Conservation (phyloP, 78 protist species). For the Cavenderia fasciculata region DNA sequence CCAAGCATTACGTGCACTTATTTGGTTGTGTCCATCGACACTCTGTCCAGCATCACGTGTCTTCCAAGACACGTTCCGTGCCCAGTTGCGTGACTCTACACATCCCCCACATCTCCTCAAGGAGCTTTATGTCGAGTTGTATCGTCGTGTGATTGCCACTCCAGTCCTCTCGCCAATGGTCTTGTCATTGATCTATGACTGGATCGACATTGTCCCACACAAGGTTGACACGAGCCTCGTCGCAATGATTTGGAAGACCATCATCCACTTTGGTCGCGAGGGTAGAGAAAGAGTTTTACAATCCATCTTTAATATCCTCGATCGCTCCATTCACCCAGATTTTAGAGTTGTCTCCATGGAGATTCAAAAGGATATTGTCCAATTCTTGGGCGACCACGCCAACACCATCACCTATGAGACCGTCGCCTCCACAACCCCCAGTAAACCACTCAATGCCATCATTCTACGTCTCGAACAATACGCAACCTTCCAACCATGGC, state of each 20-base stretch:
- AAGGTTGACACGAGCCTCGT: conserved; percentile 23
- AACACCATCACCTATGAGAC: conserved; percentile 50
- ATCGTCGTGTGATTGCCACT: conserved; percentile 44
- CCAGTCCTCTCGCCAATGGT: conserved; percentile 63
- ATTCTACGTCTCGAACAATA: conserved; percentile 61
- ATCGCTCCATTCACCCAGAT: conserved; percentile 58
- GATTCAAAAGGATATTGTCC: conserved; percentile 46
- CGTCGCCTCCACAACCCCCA: not conserved
- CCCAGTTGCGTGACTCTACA: conserved; percentile 34
- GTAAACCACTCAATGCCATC: conserved; percentile 52
- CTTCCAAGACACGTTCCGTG: conserved; percentile 20
- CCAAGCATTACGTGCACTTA: conserved; percentile 45
- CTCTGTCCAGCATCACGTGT: not conserved
- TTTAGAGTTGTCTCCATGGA: conserved; percentile 53
- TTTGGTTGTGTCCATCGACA: conserved; percentile 59
- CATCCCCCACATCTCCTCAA: conserved; percentile 54
- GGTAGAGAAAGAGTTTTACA: conserved; percentile 10
- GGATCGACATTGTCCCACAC: conserved; percentile 67
- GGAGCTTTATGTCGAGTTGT: conserved; percentile 45
- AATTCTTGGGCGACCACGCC: conserved; percentile 53
- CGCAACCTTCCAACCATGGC: conserved; percentile 73
- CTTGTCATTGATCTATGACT: conserved; percentile 36
- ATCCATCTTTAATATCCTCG: conserved; percentile 10
- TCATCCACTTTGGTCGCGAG: conserved; percentile 18
- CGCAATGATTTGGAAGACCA: conserved; percentile 10